Evolutionary conservation across 352 stramenopile species (phyloP), one percentile per base, ranked within the genome.

Genomic region (Aphanomyces cochlioides): DNA sequence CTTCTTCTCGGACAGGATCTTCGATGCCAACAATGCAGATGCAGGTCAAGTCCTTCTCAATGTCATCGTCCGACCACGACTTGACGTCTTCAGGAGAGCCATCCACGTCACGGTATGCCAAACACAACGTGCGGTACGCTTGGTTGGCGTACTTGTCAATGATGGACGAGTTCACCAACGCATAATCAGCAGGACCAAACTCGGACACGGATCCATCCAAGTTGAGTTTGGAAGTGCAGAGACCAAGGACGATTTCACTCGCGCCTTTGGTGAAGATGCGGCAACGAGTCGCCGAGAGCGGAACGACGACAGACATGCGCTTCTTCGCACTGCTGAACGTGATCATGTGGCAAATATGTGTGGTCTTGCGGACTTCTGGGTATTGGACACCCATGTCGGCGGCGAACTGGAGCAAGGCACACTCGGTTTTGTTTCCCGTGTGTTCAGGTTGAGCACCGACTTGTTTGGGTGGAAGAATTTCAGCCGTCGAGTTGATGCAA

Each of bases 301-400:
- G 78, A 3, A 96, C 77, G 28, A 95, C 80, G 73, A 92, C 96
- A 15, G 84, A 92, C 96, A 99, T 98, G 77, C 94, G 89, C 77
- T 98, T 99, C 28, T 92, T 80, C 41, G 89, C 88, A 19, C 89
- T 98, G 50, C 82, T 96, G 77, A 99, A 99, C 2, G 85, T 81
- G 60, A 95, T 78, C 7, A 90, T 69, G 6, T 73, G 79, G 15
- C 66, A 60, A 43, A 85, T 50, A 17, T 47, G 48, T 10, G 41
- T 64, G 0, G 68, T 47, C 15, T 60, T 50, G 7, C 73, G 76
- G 21, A 82, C 38, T 19, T 73, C 15, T 4, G 21, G 47, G 69
- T 88, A 84, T 56, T 84, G 54, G 2, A 79, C 73, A 1, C 75
- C 56, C 0, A 74, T 75, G 21, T 71, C 73, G 28, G 69, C 40